Base-by-base conservation (phyloP, 129 eudicot species). In the Chrysanthemum makinoi region DNA sequence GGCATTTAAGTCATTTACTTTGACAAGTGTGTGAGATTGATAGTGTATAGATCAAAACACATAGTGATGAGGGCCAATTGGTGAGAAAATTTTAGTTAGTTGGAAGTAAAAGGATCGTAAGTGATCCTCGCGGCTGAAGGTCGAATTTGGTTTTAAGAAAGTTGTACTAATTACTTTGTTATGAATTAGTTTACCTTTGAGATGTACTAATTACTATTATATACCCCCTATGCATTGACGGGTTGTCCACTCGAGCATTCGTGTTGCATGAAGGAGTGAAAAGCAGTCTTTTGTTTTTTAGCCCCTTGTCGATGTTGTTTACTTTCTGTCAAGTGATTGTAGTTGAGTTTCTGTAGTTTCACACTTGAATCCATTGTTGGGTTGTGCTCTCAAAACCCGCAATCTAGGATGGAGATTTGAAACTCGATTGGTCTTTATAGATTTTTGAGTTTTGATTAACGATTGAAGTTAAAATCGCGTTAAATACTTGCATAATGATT, bases 31-130 rank as follows among this genome's bases (percentile, higher is more conserved):
- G 57, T 69, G 82, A 82, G 80, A 72, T 77, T 81, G 46, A 70
- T 69, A 74, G 72, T 89, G 91, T 89, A 87, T 81, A 86, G 87
- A 82, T 79, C 83, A 57, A 65, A 76, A 79, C 62, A 87, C 80
- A 78, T 68, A 78, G 72, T 69, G 20, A 49, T 67, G 59, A 16
- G 57, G 71, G 71, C 14, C 52, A 47, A 70, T 70, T 55, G 54
- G 55, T 70, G 76, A 15, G 67, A 58, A n/a, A 13, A 71, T 44
- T 46, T 71, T 46, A 58, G 68, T 46, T 72, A 71, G 66, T 66
- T 55, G 62, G 73, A 51, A 54, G 17, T 11, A 6, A 22, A 48
- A 60, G 30, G 68, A 47, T 72, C 76, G 11, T 24, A 72, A 72
- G 49, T 47, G 76, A 59, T 72, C 76, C 76, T 26, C 12, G 50